Evolutionary conservation across 495 filamentous ascomycete genomes (phyloP).

Genomic region (Parmelia sp.): DNA sequence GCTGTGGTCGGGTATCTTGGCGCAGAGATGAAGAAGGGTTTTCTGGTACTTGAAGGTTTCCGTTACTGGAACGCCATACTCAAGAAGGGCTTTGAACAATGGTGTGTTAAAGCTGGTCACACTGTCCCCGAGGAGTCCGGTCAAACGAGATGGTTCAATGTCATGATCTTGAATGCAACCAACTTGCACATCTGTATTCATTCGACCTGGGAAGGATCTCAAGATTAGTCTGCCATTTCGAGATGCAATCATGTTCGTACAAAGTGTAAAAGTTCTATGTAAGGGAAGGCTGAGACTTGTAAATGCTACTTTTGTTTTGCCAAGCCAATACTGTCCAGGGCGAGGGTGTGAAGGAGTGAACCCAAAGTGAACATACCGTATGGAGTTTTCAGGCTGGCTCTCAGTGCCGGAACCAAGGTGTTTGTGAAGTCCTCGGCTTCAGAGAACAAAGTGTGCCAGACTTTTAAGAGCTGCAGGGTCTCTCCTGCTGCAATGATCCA

Average conservation of each 20-base stretch:
- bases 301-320: too few relatives aligned
- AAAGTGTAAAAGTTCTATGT: too few relatives aligned
- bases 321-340: too few relatives aligned
- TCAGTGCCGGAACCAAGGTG: constrained; percentile 18
- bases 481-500: constrained; percentile 22
- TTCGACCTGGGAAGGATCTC: constrained; percentile 22
- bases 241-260: too few relatives aligned
- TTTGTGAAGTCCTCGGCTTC: constrained; percentile 16
- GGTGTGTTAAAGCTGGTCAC: constrained; percentile 17
- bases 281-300: too few relatives aligned
- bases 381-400: constrained; percentile 6
- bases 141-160: constrained; percentile 15
- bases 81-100: constrained; percentile 21
- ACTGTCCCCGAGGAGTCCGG: constrained; percentile 21
- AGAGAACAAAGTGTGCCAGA: constrained; percentile 22
- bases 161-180: constrained; percentile 16
- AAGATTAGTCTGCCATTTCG: too few relatives aligned
- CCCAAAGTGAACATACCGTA: too few relatives aligned
- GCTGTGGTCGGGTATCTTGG: constrained; percentile 24
- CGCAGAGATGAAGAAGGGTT: constrained; percentile 27
- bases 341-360: too few relatives aligned
- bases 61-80: constrained; percentile 17
- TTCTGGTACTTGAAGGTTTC: constrained; percentile 14
- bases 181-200: constrained; percentile 27
- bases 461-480: constrained; percentile 20